Evolutionary conservation across 495 filamentous ascomycete species (phyloP), one percentile per base, ranked within the genome.

Genomic region (Podospora tetraspora): DNA sequence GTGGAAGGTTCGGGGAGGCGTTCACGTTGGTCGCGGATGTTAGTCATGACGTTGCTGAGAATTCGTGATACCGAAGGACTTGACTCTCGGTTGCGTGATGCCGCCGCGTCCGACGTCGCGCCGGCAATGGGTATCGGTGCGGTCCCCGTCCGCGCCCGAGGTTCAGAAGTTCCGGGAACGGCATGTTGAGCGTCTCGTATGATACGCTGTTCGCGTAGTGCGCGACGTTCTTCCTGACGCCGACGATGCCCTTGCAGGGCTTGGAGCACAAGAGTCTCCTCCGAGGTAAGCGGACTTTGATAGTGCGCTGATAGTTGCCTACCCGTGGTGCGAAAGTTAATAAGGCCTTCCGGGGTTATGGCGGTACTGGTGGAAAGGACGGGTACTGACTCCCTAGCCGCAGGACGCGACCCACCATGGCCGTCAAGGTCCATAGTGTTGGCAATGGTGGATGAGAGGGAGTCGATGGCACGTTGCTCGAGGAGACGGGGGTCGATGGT

Each of bases 401-500:
- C 19, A 52, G 43, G 16, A 16, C 43, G 43, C n/a, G 75, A 64
- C 13, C 69, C 9, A 9, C 78, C 74, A 11, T 67, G 68, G 6
- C 71, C 68, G 27, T 58, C 72, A 0, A 70, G 23, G 30, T 75
- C 75, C 1, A 71, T 24, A 0, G 73, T 64, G 60, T 10, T 67
- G 3, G 68, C 66, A 59, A 73, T 68, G 22, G 52, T 71, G 1
- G 70, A 72, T 19, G 67, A 66, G 12, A 69, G 63, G 10, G 19
- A 61, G 61, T 72, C 80, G 27, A 76, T 74, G 30, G 64, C 70
- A 75, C 79, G 71, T 71, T 75, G 62, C 27, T 82, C 80, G 29
- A 83, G 67, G 25, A 83, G 77, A 21, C 82, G 72, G 61, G 81
- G 80, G 64, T 89, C 85, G 34, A 86, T 86, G 22, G 81, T 83